A percentile compares a stretch with the other conserved stretches of the same genome.
These are phyloP conservation scores for Circinella umbellata DNA, from an alignment of 371 early-diverging fungal species.

Conservation along the genomic window DNA sequence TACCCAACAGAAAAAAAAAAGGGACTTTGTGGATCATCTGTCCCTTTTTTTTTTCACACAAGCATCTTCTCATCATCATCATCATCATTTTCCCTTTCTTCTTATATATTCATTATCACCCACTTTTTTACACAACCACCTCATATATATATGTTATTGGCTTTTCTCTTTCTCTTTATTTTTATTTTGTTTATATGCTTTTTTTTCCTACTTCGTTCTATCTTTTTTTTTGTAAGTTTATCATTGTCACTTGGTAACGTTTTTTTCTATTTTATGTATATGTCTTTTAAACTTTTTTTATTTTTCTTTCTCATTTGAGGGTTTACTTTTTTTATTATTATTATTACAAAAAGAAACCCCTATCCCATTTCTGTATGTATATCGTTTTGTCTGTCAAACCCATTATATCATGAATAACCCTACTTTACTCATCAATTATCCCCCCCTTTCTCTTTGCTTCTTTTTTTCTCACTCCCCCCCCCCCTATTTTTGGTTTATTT, in stretches of 20 bases:
- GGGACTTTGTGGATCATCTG: conserved; percentile 20
- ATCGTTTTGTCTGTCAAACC: no score
- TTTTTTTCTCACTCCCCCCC: no score
- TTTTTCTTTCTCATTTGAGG: no score
- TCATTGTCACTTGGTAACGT: conserved; percentile 17
- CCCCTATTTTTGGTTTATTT: no score
- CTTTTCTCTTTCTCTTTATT: conserved; percentile 8
- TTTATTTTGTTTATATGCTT: conserved; percentile 13
- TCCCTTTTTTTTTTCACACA: conserved; percentile 1
- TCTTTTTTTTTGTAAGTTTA: conserved; percentile 15
- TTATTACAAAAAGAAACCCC: no score
- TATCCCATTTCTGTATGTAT: no score
- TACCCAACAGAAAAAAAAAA: conserved; percentile 7
- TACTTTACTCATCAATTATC: no score
- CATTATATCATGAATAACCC: no score
- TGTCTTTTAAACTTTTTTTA: conserved; percentile 1
- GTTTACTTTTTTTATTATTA: no score
- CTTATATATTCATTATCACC: not conserved
- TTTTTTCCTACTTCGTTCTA: conserved; percentile 3
- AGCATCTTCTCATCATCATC: not conserved
- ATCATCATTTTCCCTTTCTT: not conserved
- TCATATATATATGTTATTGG: conserved; percentile 20
- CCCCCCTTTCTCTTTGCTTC: no score
- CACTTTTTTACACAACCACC: not conserved
- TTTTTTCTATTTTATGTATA: conserved; percentile 18